A percentile compares a stretch with the other conserved stretches of the same genome.
phyloP scores from a whole-genome alignment of 805 yeast genomes.

The Saturnispora diversa region DNA sequence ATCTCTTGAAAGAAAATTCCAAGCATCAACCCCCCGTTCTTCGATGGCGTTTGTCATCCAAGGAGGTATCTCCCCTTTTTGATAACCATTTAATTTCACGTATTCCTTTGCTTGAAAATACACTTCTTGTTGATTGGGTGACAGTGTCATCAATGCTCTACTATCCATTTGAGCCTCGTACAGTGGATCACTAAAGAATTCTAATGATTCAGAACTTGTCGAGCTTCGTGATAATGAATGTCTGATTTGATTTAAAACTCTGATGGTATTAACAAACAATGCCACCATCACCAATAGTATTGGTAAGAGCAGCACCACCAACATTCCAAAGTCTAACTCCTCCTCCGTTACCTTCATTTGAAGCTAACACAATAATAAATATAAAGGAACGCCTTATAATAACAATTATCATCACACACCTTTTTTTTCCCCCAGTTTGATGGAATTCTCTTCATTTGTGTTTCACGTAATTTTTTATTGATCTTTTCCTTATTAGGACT shows the following conservation, averaged over 20 bases:
- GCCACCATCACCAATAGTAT: neutral
- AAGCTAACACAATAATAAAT: too few relatives aligned
- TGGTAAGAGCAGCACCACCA: slow-evolving; percentile 3
- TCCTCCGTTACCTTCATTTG: neutral
- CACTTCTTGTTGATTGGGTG: slow-evolving; percentile 61
- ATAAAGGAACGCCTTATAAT: too few relatives aligned
- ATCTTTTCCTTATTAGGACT: too few relatives aligned
- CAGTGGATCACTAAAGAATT: slow-evolving; percentile 48
- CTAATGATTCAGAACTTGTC: neutral
- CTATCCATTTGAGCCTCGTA: slow-evolving; percentile 51
- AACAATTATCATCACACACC: too few relatives aligned
- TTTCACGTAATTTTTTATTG: too few relatives aligned
- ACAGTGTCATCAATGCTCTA: slow-evolving; percentile 48
- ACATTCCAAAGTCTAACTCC: neutral
- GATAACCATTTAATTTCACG: slow-evolving; percentile 34
- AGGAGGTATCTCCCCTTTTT: slow-evolving; percentile 29
- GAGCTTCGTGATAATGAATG: neutral
- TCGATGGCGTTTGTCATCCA: slow-evolving; percentile 63
- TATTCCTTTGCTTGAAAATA: slow-evolving; percentile 60
- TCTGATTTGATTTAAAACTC: neutral
- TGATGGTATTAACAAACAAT: neutral
- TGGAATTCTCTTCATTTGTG: too few relatives aligned
- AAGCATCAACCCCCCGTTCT: slow-evolving; percentile 82
- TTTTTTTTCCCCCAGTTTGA: too few relatives aligned
- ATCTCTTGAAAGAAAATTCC: slow-evolving; percentile 50